Evolutionary conservation across 2,329 filamentous ascomycete species (phyloP).

Genomic region (Fusarium odoratissimum): DNA sequence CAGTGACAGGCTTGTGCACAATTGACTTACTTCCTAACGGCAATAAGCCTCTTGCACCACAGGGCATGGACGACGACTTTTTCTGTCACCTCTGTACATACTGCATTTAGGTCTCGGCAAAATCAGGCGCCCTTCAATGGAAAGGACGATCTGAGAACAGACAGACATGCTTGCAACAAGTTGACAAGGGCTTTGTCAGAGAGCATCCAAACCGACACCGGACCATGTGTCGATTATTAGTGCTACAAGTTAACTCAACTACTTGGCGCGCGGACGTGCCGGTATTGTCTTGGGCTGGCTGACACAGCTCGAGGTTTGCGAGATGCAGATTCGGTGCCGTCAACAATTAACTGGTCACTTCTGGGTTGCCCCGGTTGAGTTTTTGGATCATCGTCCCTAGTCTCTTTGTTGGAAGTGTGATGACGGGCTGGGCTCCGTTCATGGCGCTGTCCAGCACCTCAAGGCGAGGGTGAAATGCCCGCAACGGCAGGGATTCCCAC

Average conservation of each 20-base stretch:
- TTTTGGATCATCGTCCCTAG: slow-evolving; percentile 42
- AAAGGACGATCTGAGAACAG: slow-evolving; percentile 3
- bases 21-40: slow-evolving; percentile 35
- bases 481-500: slow-evolving; percentile 35
- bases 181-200: slow-evolving; percentile 22
- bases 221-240: slow-evolving; percentile 41
- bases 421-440: slow-evolving; percentile 39
- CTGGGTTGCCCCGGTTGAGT: slow-evolving; percentile 40
- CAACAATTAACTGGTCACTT: slow-evolving; percentile 33
- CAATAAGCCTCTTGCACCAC: slow-evolving; percentile 36
- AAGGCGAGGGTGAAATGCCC: slow-evolving; percentile 37
- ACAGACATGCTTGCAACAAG: slow-evolving; percentile 23
- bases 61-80: slow-evolving; percentile 9
- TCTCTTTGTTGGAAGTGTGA: slow-evolving; percentile 36
- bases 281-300: slow-evolving; percentile 34
- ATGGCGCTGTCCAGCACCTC: slow-evolving; percentile 29
- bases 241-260: slow-evolving; percentile 32
- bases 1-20: slow-evolving; percentile 29
- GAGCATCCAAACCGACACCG: slow-evolving; percentile 15
- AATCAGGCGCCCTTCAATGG: slow-evolving; percentile 25
- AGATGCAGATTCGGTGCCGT: slow-evolving; percentile 38
- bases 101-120: slow-evolving; percentile 29
- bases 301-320: slow-evolving; percentile 35
- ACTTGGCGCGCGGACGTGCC: slow-evolving; percentile 29
- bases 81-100: not conserved